Base-by-base conservation (phyloP, 2,329 filamentous ascomycete species). In the Tetracladium maxilliforme region DNA sequence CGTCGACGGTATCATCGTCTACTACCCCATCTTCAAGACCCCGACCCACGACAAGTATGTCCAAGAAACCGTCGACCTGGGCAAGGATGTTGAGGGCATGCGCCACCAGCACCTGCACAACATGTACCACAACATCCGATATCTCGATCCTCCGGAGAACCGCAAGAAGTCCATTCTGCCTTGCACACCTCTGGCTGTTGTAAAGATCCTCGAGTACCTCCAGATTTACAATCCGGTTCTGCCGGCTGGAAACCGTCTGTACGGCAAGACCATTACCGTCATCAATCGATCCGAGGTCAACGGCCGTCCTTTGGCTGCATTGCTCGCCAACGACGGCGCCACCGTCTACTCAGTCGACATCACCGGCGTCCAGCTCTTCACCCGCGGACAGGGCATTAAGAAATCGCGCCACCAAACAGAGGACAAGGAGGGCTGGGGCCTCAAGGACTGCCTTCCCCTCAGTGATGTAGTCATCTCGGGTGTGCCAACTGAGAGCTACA, bases 111-210 rank as follows among this genome's bases (percentile, higher is more conserved):
- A 95, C 56, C 78, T 95, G 45, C 86, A 87, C 69, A 98, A 98
- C 66, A 94, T 98, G 86, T 98, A 95, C 58, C 81, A 94, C 61
- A 98, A 98, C 58, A 71, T 92, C 42, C 82, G 90, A 36, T 95
- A 86, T 59, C 64, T 98, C 29, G 90, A 98, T 52, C 60, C 73
- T 14, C 76, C 77, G 5, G 52, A 63, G 21, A 80, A 83, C 49
- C 63, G 60, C 30, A 80, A 82, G 50, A 95, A 98, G 60, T 92
- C 78, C 24, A 82, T 95, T 37, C 60, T 98, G 26, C 90, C 90
- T 5, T 98, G 90, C 62, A 98, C 90, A 3, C 90, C 90, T 10
- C 68, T 98, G 14, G 90, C 90, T 14, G 78, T 93, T 31, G 81
- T 95, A 59, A 98, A 98, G 64, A 92, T 95, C 38, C 66, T 98